Evolutionary conservation across 2,329 filamentous ascomycete genomes (phyloP).

Genomic region (Venturia oleaginea): DNA sequence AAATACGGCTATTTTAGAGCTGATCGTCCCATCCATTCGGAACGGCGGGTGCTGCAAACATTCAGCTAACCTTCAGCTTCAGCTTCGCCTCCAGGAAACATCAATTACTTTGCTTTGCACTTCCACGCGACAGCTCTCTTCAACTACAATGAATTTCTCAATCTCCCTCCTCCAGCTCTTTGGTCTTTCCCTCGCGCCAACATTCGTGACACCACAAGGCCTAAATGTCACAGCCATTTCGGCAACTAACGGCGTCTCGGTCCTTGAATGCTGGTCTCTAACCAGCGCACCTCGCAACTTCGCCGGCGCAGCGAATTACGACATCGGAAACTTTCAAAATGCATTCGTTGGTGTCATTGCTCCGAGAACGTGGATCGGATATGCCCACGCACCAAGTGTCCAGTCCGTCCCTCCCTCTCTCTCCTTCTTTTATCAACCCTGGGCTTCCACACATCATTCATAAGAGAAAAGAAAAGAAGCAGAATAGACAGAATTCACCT

Average conservation of each 20-base stretch:
- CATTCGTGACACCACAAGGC: conserved; percentile 1
- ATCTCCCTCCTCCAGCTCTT: conserved; percentile 4
- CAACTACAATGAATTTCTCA: conserved; percentile 1
- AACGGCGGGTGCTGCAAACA: not conserved
- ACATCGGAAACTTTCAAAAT: conserved; percentile 11
- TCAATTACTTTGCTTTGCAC: not conserved
- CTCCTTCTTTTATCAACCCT: not conserved
- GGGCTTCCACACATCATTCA: not conserved
- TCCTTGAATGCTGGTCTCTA: conserved; percentile 15
- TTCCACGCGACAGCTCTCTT: not conserved
- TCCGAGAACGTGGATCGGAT: conserved; percentile 12
- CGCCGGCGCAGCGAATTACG: conserved; percentile 13
- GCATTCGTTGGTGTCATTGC: conserved; percentile 14
- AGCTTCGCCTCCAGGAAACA: not conserved
- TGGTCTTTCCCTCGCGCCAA: not conserved
- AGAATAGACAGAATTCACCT: not conserved
- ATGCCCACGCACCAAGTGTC: conserved; percentile 5
- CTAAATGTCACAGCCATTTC: conserved; percentile 16
- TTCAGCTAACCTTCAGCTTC: not conserved
- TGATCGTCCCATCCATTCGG: not conserved
- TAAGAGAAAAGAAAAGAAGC: not conserved
- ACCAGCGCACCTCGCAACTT: not conserved
- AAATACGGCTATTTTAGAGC: not conserved
- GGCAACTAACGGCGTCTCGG: conserved; percentile 8
- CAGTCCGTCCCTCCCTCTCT: conserved; percentile 11